These are phyloP conservation scores for Gracilaria gracilis DNA, from an alignment of 23 red algal genomes.

Conservation along the genomic window DNA sequence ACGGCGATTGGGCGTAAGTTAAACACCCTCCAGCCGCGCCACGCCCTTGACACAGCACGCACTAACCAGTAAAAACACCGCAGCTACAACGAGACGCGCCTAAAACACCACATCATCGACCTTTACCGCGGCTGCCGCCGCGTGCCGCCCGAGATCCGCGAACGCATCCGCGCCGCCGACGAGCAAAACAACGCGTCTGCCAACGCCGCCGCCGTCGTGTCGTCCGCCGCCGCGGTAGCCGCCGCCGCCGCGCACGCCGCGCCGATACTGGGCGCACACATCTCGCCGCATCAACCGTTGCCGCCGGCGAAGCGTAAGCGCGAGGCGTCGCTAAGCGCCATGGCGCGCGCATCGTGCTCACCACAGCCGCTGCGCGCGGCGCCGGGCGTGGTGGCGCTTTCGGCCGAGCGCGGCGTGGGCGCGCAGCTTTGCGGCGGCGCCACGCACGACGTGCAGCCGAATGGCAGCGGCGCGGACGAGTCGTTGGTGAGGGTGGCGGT, in stretches of 20 bases:
- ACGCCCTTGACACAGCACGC: not conserved
- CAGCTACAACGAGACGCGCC: conserved; percentile 70
- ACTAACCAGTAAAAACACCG: not conserved
- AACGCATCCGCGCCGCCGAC: conserved; percentile 54
- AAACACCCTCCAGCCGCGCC: no score
- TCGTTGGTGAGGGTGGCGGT: conserved; percentile 48
- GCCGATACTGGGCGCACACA: conserved; percentile 19
- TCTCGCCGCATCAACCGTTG: conserved; percentile 17
- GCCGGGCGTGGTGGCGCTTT: not conserved
- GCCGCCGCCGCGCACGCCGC: conserved; percentile 1
- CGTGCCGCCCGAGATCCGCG: conserved; percentile 53
- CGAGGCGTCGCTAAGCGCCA: conserved; percentile 3
- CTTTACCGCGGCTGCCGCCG: conserved; percentile 58
- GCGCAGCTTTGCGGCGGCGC: not conserved
- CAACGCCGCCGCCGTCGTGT: not conserved
- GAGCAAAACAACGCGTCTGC: conserved; percentile 3
- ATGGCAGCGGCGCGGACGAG: not conserved
- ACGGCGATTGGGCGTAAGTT: conserved; percentile 75
- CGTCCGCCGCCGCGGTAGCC: not conserved
- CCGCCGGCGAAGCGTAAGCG: conserved; percentile 56
- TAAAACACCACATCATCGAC: conserved; percentile 68
- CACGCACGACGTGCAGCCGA: not conserved
- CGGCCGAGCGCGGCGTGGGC: not conserved
- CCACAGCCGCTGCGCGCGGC: not conserved
- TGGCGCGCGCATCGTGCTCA: not conserved